Base-by-base conservation (phyloP, 768 basidiomycete species). In the Pulveroboletus sp. region DNA sequence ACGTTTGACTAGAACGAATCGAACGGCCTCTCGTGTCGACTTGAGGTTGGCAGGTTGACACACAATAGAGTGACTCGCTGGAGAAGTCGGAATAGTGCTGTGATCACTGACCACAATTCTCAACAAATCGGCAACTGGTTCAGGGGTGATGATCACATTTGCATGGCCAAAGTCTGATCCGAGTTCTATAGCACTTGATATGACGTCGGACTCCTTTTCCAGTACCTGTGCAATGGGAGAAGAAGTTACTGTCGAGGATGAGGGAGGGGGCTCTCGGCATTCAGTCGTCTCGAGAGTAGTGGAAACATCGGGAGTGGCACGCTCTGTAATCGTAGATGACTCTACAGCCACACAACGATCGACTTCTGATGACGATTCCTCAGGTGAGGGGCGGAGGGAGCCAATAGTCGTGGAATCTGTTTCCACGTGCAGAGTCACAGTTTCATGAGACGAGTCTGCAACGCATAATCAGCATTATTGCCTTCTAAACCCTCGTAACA, bases 1-100 rank as follows among this genome's bases (percentile, higher is more conserved):
- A 27, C 86, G 77, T 9, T 80, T 77, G 69, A 80, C 78, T 26
- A 86, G 74, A 13, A 83, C 79, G 26, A 83, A 69, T 24, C 80
- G 79, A 38, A 89, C 71, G 8, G 81, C 83, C 40, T 88, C 86
- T 40, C 69, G 63, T 8, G 79, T 71, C 10, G 79, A 75, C 43
- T 71, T 77, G 33, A 56, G 46, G 27, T 62, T 51, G 40, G 32
- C 11, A 33, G 63, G 50, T 32, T 53, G 65, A 41, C 27, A 51
- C 24, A 51, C 33, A 30, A 38, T 44, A 28, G 51, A 28, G 24
- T 41, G 49, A 39, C 27, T 47, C 38, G 49, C 9, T n/a, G 55
- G 24, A 31, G 58, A 42, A 39, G 41, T 24, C 31, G 56, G 49
- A 33, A 47, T n/a, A 6, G 55, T 47, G 21, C 61, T 61, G 47